Base-by-base conservation (phyloP, 2,329 filamentous ascomycete species). In the Penicillium fuscoglaucum region DNA sequence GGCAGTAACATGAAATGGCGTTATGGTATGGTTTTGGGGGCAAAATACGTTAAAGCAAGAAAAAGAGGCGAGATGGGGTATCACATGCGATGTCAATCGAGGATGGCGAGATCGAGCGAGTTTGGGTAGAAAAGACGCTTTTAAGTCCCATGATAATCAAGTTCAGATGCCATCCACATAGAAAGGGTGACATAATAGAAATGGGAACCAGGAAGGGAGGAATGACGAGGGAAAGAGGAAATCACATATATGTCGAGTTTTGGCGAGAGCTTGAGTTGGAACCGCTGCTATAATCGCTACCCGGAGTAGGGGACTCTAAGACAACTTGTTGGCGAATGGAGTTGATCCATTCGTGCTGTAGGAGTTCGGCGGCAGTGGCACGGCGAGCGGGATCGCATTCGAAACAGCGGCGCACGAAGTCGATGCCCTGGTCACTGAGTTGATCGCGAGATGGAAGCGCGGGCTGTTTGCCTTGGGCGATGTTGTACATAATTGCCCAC, bases 401-500 rank as follows among this genome's bases (percentile, higher is more conserved):
- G 70, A 99, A 98, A 79, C 93, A 98, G 64, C 85, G 86, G 68
- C 85, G 86, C 64, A 99, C 76, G 71, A 99, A 98, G 72, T 98
- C 92, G 63, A 97, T 87, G 24, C 95, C 95, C 56, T 86, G 78
- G 0, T 88, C 84, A 70, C 90, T 95, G 63, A 99, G 84, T 76
- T 98, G 93, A 52, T 98, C 93, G 0, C 81, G 74, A 0, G 85
- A 83, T 1, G 95, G 95, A 56, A 97, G 82, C 72, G 91, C 89
- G 6, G 95, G 95, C 49, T 92, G 90, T 68, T 97, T 96, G 64
- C 95, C 95, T 73, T 96, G 93, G 1, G 95, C 95, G 70, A 99
- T 99, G 80, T 98, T 98, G 83, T 97, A 99, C 95, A 99, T 99
- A 79, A 99, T 98, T 43, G 95, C 95, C 92, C 93, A 99, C 76